Percentiles rank a stretch among this genome's conserved stretches.
phyloP scores from a whole-genome alignment of 1,284 basidiomycete species.

The Ceratobasidium papillatum region DNA sequence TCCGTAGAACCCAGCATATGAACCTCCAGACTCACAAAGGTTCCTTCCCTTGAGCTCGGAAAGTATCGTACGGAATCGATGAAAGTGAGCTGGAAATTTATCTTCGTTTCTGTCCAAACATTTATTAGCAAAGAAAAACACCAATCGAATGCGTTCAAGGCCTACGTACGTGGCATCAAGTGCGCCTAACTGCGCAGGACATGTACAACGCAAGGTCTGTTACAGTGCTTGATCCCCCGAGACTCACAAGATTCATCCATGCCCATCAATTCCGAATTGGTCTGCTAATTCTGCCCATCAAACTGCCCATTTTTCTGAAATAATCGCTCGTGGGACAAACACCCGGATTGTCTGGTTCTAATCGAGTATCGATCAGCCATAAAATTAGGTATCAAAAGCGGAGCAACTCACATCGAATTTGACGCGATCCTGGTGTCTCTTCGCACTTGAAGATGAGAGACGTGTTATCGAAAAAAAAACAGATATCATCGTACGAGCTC shows the following conservation, averaged over 20 bases:
- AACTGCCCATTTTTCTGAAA: slow-evolving; percentile 85
- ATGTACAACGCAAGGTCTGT: neutral
- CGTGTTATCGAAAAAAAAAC: too few species aligned
- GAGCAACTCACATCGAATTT: too few species aligned
- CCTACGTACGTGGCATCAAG: slow-evolving; percentile 65
- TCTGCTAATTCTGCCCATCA: slow-evolving; percentile 69
- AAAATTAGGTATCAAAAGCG: too few species aligned
- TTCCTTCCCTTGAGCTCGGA: slow-evolving; percentile 69
- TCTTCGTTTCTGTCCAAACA: slow-evolving; percentile 64
- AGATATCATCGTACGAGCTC: too few species aligned
- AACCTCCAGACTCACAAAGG: slow-evolving; percentile 63
- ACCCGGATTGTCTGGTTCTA: too few species aligned
- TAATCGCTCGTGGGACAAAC: slow-evolving; percentile 79
- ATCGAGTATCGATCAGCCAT: too few species aligned
- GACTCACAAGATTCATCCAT: slow-evolving; percentile 74
- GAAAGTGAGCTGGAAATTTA: slow-evolving; percentile 68
- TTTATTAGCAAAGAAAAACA: slow-evolving; percentile 51
- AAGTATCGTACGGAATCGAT: slow-evolving; percentile 76
- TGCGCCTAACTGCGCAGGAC: slow-evolving; percentile 59
- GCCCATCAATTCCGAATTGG: slow-evolving; percentile 74
- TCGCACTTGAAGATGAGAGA: too few species aligned
- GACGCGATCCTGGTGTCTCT: too few species aligned
- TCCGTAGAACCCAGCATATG: slow-evolving; percentile 68
- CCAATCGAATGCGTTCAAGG: neutral
- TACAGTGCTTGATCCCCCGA: too few species aligned